Conservation (phyloP, 306 rosid genomes). For the Trifolium dubium region DNA sequence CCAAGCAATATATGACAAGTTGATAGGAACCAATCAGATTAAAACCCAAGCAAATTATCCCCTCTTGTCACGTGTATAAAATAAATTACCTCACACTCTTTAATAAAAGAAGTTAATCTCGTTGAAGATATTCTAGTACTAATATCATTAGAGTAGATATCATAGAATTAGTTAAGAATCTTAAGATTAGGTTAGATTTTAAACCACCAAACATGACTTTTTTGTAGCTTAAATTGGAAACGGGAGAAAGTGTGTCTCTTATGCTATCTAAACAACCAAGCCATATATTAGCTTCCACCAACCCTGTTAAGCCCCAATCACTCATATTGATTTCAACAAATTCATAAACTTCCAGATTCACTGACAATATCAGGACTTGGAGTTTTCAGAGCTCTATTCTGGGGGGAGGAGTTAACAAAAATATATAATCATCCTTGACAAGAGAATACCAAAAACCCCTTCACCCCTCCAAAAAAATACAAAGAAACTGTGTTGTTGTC, state of each 20-base stretch:
- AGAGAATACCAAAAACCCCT: not conserved
- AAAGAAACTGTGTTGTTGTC: no score
- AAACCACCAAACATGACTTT: not conserved
- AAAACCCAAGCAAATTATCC: not conserved
- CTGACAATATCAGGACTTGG: not conserved
- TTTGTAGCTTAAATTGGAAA: not conserved
- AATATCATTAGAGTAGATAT: not conserved
- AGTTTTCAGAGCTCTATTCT: not conserved
- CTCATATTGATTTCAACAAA: conserved; percentile 24
- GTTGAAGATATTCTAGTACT: not conserved
- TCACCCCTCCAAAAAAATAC: not conserved
- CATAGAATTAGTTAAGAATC: not conserved
- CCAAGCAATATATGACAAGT: not conserved
- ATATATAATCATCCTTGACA: not conserved
- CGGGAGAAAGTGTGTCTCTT: not conserved
- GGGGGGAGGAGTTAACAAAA: not conserved
- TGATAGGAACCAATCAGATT: not conserved
- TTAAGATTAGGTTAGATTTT: not conserved
- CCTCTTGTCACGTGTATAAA: not conserved
- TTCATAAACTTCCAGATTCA: conserved; percentile 22
- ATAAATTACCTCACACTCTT: not conserved
- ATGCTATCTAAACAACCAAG: conserved; percentile 14
- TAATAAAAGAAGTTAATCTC: not conserved
- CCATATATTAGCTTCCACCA: conserved; percentile 25
- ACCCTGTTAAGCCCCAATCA: conserved; percentile 11